Percentiles rank a stretch among this genome's conserved stretches.
phyloP scores from a whole-genome alignment of 1,139 yeast species.

The Pichia inconspicua region DNA sequence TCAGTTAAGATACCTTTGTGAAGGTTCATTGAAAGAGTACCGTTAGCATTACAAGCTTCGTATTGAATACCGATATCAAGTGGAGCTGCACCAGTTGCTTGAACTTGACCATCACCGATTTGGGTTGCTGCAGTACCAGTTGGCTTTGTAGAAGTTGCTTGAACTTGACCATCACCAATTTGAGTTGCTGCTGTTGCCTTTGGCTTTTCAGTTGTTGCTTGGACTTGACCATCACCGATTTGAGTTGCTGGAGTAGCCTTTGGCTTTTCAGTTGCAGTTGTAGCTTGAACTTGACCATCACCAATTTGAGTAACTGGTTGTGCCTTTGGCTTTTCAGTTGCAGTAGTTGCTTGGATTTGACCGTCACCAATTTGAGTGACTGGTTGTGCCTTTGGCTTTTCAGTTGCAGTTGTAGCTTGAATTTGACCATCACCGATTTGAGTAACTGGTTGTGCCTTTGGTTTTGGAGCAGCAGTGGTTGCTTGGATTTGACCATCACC shows the following conservation, averaged over 20 bases:
- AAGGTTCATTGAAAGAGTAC: slow-evolving; percentile 51
- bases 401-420: slow-evolving; percentile 30
- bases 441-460: neutral
- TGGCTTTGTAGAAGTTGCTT: slow-evolving; percentile 33
- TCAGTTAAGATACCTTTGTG: slow-evolving; percentile 50
- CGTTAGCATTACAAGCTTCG: slow-evolving; percentile 43
- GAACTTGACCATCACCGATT: slow-evolving; percentile 46
- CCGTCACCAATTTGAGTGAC: slow-evolving; percentile 33
- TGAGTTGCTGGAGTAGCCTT: slow-evolving; percentile 27
- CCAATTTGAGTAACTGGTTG: slow-evolving; percentile 34
- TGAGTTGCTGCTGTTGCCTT: slow-evolving; percentile 28
- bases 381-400: slow-evolving; percentile 10
- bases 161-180: slow-evolving; percentile 45
- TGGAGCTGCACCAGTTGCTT: slow-evolving; percentile 36
- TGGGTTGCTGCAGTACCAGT: slow-evolving; percentile 28
- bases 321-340: slow-evolving; percentile 20
- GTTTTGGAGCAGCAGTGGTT: slow-evolving; percentile 18
- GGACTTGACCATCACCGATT: slow-evolving; percentile 42
- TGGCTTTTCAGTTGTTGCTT: slow-evolving; percentile 31
- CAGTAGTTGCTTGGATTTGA: slow-evolving; percentile 36
- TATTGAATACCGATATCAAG: slow-evolving; percentile 34
- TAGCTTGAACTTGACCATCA: slow-evolving; percentile 41
- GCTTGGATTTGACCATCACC: slow-evolving; percentile 44
- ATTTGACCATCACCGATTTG: slow-evolving; percentile 39
- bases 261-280: slow-evolving; percentile 26